A percentile compares a stretch with the other conserved stretches of the same genome.
Evolutionary conservation across 148 eudicot genomes (phyloP).

Genomic region (Nepenthes gracilis): DNA sequence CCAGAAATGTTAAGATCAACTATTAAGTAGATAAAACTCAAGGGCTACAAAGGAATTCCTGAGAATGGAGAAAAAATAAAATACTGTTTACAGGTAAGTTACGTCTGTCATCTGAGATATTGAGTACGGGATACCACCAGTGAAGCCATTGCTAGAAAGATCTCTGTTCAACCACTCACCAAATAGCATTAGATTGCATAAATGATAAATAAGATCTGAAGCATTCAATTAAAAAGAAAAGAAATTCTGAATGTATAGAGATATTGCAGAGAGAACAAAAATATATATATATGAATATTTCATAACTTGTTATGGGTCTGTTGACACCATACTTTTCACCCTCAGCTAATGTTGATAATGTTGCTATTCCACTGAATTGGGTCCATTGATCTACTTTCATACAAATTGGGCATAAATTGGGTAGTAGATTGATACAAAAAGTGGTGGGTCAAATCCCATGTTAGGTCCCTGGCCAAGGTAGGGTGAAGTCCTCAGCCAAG

Average conservation of each 20-base stretch:
- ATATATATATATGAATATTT: no score
- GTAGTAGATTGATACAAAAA: no score
- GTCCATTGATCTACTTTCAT: no score
- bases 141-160: conserved; percentile 41
- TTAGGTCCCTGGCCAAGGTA: no score
- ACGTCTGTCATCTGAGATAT: conserved; percentile 44
- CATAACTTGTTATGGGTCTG: no score
- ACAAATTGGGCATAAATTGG: no score
- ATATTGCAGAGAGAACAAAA: no score
- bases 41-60: not conserved
- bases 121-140: conserved; percentile 49
- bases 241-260: not conserved
- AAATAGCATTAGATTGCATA: not conserved
- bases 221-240: not conserved
- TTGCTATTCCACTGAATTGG: no score
- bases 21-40: not conserved
- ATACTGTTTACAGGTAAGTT: conserved; percentile 36
- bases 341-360: no score
- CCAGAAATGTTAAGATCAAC: conserved; percentile 4
- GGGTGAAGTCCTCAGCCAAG: no score
- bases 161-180: conserved; percentile 21
- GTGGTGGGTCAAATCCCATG: no score
- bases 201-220: not conserved
- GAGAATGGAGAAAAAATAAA: conserved; percentile 4
- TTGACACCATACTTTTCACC: no score